Percentiles rank a stretch among this genome's conserved stretches.
These are phyloP conservation scores for Carex kokanica DNA, from an alignment of 176 grass and related monocot genomes.

Conservation along the genomic window DNA sequence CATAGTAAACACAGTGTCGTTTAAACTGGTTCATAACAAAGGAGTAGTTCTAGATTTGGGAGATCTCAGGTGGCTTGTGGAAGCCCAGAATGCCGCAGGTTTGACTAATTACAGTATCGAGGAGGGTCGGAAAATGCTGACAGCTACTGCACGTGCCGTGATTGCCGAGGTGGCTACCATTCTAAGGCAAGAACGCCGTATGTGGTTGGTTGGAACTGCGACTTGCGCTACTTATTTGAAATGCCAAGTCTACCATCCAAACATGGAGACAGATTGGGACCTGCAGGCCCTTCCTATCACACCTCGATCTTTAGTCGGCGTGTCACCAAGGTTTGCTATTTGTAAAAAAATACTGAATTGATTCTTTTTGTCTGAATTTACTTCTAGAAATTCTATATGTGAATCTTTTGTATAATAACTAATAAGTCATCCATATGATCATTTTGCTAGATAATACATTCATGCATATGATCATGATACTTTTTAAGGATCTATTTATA, in stretches of 20 bases:
- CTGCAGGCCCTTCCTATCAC: conserved; percentile 75
- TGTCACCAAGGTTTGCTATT: conserved; percentile 41
- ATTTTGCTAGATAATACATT: background rate
- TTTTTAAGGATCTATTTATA: background rate
- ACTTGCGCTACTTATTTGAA: conserved; percentile 82
- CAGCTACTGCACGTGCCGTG: conserved; percentile 37
- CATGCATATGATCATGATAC: background rate
- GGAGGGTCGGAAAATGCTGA: conserved; percentile 38
- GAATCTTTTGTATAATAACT: background rate
- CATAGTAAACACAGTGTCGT: conserved; percentile 28
- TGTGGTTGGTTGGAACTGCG: conserved; percentile 76
- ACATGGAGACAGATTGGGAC: conserved; percentile 81
- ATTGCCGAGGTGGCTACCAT: conserved; percentile 61
- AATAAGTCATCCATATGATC: background rate
- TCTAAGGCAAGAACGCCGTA: conserved; percentile 33
- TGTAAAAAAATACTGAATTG: no score
- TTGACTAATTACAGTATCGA: background rate
- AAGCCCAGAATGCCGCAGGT: conserved; percentile 19
- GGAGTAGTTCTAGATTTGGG: conserved; percentile 67
- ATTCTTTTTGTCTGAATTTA: background rate
- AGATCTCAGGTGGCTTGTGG: conserved; percentile 81
- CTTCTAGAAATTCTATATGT: background rate
- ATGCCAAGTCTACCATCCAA: conserved; percentile 72
- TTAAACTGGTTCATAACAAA: background rate
- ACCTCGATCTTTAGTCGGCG: conserved; percentile 43